These are phyloP conservation scores for Mycena capillaripes DNA, from an alignment of 768 basidiomycete genomes.

Conservation along the genomic window DNA sequence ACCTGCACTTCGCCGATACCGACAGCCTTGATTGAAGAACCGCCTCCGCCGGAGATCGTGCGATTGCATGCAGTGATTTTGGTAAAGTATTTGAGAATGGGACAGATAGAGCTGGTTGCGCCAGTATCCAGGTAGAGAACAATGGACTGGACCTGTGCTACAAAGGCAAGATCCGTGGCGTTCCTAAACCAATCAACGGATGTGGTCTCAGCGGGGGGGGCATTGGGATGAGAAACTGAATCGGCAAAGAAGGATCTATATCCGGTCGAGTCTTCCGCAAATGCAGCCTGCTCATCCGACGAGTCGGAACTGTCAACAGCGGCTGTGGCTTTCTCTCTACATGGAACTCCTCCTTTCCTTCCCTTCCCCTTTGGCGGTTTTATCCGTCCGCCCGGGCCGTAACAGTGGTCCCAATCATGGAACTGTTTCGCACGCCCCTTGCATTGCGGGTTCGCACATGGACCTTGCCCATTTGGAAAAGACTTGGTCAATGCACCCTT, in stretches of 20 bases:
- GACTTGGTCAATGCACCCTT: neutral
- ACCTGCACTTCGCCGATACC: neutral
- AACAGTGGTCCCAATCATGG: conserved; percentile 24
- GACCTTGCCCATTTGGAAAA: conserved; percentile 1
- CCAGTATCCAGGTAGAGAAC: conserved; percentile 4
- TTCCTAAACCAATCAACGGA: neutral
- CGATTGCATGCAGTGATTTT: conserved; percentile 6
- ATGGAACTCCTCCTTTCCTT: neutral
- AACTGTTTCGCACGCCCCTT: conserved; percentile 9
- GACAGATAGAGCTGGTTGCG: conserved; percentile 12
- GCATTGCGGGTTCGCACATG: conserved; percentile 18
- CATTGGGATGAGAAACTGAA: too few species aligned
- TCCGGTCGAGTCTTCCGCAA: neutral
- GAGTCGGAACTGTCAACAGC: conserved; percentile 1
- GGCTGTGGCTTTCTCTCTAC: neutral
- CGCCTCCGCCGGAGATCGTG: neutral
- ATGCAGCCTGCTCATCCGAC: neutral
- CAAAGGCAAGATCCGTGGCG: neutral
- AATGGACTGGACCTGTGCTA: neutral
- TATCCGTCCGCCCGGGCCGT: neutral
- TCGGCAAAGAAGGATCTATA: neutral
- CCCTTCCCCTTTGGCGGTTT: neutral
- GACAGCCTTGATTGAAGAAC: conserved; percentile 1
- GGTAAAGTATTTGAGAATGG: neutral
- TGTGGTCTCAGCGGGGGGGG: neutral